Base-by-base conservation (phyloP, 768 basidiomycete species). In the Tricholoma saponaceum region DNA sequence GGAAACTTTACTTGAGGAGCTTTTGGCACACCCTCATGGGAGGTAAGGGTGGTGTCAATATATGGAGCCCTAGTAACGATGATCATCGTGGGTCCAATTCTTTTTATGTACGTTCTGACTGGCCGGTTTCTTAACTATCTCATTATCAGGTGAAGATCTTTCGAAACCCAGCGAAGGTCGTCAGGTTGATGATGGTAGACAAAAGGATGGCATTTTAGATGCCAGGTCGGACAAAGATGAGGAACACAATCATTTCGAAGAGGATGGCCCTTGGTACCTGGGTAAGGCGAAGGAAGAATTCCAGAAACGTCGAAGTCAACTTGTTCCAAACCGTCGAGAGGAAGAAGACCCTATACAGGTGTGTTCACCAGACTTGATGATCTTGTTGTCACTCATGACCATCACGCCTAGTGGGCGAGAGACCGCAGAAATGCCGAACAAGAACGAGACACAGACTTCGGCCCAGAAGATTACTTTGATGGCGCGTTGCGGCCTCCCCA, bases 271-370 rank as follows among this genome's bases (percentile, higher is more conserved):
- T 5, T 93, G 91, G 92, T 92, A 93, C 65, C 70, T 91, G 41
- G 91, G 91, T 7, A 91, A 87, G 64, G 90, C 91, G 4, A 82
- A 81, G 59, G 91, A 92, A 56, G 88, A 93, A 54, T 90, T 89
- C 66, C 82, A 81, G 60, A 77, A 77, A 58, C 82, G 85, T 22
- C 74, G 76, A 58, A 76, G 70, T 52, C 76, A 80, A 52, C 65
- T 64, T n/a, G 62, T 59, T 23, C 60, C 70, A 57, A 57, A 64
- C 51, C 68, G 63, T 49, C 73, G 74, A 39, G 83, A 81, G 37
- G 89, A 88, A 18, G 89, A 89, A 54, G 85, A 90, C 66, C 88
- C 83, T 1, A 81, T 92, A 37, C 83, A 89, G 78, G 89, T 46
- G 80, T 68, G 8, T 5, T 54, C 52, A 26, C 13, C 44, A 12